These are phyloP conservation scores for Fomitopsis schrenkii DNA, from an alignment of 1,284 basidiomycete genomes.

Conservation along the genomic window DNA sequence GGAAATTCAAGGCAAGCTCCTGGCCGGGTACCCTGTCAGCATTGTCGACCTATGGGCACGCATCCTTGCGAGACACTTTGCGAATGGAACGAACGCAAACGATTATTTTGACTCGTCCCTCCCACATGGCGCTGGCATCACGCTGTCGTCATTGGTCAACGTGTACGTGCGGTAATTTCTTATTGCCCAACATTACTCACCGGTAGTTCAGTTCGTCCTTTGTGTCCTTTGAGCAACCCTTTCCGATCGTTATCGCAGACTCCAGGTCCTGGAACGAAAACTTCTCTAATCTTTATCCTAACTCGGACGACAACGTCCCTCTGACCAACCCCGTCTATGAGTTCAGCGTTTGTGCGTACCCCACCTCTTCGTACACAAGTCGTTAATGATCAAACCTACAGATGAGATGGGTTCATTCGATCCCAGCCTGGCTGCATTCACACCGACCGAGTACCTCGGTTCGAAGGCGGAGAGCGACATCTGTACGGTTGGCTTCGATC, in stretches of 20 bases:
- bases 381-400: constrained; percentile 8
- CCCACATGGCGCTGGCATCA: constrained; percentile 24
- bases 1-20: constrained; percentile 19
- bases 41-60: constrained; percentile 23
- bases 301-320: constrained; percentile 20
- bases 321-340: constrained; percentile 39
- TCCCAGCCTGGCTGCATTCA: constrained; percentile 40
- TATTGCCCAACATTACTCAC: background rate
- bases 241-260: constrained; percentile 23
- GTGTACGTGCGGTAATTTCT: constrained; percentile 15
- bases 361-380: background rate
- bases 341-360: constrained; percentile 41
- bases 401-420: constrained; percentile 44
- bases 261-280: constrained; percentile 14
- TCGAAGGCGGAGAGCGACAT: constrained; percentile 32
- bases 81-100: constrained; percentile 20
- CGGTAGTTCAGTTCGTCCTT: constrained; percentile 18
- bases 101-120: constrained; percentile 15
- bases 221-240: constrained; percentile 15
- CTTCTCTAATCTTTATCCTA: constrained; percentile 3
- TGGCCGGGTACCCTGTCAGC: constrained; percentile 22
- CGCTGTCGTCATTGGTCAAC: constrained; percentile 19
- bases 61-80: constrained; percentile 21
- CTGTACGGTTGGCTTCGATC: constrained; percentile 49
- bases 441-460: constrained; percentile 38